A percentile compares a stretch with the other conserved stretches of the same genome.
phyloP scores from a whole-genome alignment of 2,329 filamentous ascomycete species.

The Beauveria varroae region DNA sequence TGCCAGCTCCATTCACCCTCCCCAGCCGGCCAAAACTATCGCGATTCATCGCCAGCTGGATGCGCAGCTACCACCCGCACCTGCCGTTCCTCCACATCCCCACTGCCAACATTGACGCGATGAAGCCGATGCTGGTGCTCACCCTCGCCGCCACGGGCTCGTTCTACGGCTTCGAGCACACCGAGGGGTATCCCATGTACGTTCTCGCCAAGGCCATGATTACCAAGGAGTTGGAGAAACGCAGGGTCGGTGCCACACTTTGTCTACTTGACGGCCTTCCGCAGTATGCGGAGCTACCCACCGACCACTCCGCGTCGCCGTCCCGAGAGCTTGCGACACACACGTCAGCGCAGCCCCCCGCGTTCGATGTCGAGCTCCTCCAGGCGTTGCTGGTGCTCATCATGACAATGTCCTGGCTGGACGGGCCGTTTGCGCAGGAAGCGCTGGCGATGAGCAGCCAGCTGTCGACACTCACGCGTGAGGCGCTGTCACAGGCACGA shows the following conservation, averaged over 20 bases:
- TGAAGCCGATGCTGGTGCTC: conserved; percentile 39
- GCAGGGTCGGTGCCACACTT: conserved; percentile 8
- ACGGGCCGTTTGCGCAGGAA: conserved; percentile 48
- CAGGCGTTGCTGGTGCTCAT: conserved; percentile 45
- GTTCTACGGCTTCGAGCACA: conserved; percentile 40
- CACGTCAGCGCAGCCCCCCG: not conserved
- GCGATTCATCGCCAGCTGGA: conserved; percentile 42
- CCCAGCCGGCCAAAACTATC: conserved; percentile 40
- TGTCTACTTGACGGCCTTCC: conserved; percentile 19
- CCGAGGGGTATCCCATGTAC: conserved; percentile 47
- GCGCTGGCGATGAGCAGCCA: conserved; percentile 50
- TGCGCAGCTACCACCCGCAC: conserved; percentile 42
- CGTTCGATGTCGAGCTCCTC: conserved; percentile 35
- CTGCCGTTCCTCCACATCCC: conserved; percentile 44
- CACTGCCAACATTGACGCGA: conserved; percentile 35
- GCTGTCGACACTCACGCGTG: conserved; percentile 46
- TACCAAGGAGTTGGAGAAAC: conserved; percentile 40
- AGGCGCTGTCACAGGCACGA: conserved; percentile 34
- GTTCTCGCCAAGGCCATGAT: conserved; percentile 48
- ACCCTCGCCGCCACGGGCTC: conserved; percentile 42
- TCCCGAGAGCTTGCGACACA: not conserved
- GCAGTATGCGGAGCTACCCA: conserved; percentile 10
- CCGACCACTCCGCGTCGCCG: not conserved
- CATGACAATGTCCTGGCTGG: conserved; percentile 53
- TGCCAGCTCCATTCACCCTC: conserved; percentile 38